Base-by-base conservation (phyloP, 2,329 filamentous ascomycete species). In the Curvularia eragrostidis region DNA sequence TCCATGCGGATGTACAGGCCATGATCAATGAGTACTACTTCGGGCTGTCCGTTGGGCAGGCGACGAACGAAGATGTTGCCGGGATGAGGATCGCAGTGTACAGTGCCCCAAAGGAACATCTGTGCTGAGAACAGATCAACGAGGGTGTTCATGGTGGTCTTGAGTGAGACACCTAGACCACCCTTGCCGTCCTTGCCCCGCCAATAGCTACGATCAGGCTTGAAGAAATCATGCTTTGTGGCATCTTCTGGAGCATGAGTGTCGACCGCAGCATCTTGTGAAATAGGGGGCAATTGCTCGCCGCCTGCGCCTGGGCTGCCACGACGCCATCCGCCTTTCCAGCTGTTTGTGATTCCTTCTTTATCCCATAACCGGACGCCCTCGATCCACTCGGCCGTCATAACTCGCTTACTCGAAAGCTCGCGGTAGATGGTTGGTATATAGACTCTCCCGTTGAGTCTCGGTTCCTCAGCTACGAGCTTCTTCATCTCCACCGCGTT, bases 321-420 rank as follows among this genome's bases (percentile, higher is more conserved):
- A 59, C 86, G 82, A 15, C 89, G 86, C 80, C 87, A 85, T 6
- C 91, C 90, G 21, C 93, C 93, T 36, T 88, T 79, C 94, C 95
- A 98, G 4, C 85, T 82, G 2, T 84, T 84, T 0, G 87, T 90
- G 72, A 97, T 89, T 52, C 89, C 84, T 56, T 91, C 87, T 75
- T 96, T 96, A 70, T 98, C 94, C 92, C 93, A 97, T 2, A 99
- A 82, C 1, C 93, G 85, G 2, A 96, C 87, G 6, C 95, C 95
- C 77, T 99, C 95, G 58, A 99, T 96, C 95, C 95, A 99, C 75
- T 99, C 95, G 0, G 94, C 93, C 0, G 93, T 96, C 81, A 99
- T 89, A 48, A 99, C 88, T 36, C 95, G 85, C 72, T 84, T 90
- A 15, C 90, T 93, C 51, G 87, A 93, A 26, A 97, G 84, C 59